phyloP scores from a whole-genome alignment of 1,284 basidiomycete genomes.

The Neonothopanus nambi region DNA sequence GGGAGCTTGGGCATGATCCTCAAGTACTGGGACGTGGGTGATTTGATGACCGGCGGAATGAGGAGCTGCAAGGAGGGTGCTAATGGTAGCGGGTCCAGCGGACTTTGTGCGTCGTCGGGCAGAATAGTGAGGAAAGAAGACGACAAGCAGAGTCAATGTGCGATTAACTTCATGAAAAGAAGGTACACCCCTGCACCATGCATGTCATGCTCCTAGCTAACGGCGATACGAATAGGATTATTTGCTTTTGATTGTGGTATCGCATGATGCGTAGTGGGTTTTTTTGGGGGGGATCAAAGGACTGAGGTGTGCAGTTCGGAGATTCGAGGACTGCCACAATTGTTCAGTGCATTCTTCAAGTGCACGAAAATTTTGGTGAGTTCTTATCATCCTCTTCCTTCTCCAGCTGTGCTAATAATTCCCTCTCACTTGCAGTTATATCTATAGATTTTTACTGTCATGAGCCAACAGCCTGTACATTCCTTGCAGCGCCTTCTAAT shows the following conservation, averaged over 20 bases:
- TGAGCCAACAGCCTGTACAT: too few species aligned
- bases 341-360: constrained; percentile 84
- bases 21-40: constrained; percentile 83
- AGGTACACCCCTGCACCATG: constrained; percentile 48
- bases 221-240: constrained; percentile 54
- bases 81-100: constrained; percentile 29
- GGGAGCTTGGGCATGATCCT: constrained; percentile 87
- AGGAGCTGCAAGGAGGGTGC: constrained; percentile 44
- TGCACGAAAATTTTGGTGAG: constrained; percentile 84
- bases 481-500: too few species aligned
- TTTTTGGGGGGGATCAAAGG: constrained; percentile 89
- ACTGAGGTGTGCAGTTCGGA: constrained; percentile 90
- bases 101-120: constrained; percentile 15
- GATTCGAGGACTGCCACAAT: constrained; percentile 76
- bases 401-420: constrained; percentile 1
- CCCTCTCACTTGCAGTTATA: constrained; percentile 55
- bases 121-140: constrained; percentile 27
- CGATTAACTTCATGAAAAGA: constrained; percentile 80
- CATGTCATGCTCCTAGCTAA: constrained; percentile 8
- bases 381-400: constrained; percentile 9
- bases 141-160: too few species aligned
- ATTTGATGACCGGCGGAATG: constrained; percentile 33
- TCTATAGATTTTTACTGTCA: constrained; percentile 82
- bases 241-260: constrained; percentile 78
- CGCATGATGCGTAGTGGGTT: constrained; percentile 85